Base-by-base conservation (phyloP, 371 early-diverging fungal species). In the Mortierella polycephala region DNA sequence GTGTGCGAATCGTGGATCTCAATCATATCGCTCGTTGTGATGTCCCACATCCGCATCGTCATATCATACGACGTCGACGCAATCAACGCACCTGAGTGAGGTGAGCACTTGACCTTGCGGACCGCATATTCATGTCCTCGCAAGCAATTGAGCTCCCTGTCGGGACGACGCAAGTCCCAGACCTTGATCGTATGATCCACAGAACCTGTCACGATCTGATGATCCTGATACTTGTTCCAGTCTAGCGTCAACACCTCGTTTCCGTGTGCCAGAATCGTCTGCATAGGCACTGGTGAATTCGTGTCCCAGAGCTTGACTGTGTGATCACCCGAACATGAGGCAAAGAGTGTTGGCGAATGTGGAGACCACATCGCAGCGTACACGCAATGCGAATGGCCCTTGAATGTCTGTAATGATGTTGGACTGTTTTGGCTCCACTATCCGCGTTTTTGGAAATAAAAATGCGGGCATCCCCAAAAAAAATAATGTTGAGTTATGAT, bases 191-290 rank as follows among this genome's bases (percentile, higher is more conserved):
- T 91, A 60, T 90, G 88, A 75, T 98, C 98, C 1, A 95, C 96
- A 14, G 93, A 92, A 0, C 95, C 96, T 0, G 96, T 94, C 13
- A 91, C 95, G 23, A 97, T 71, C 44, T 89, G 83, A 57, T 91
- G 80, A 40, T 92, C 89, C 55, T 88, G 86, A 82, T 98, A 98
- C 82, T 97, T 97, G 86, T 96, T 96, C 97, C 97, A 98, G 71
- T 98, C 98, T 54, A 96, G 75, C 1, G 94, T 90, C 20, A 98
- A 82, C 9, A 96, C 87, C 74, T 98, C 97, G 65, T 93, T 92
- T 47, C 83, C 72, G 76, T 98, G 98, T 10, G 95, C 97, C n/a
- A 84, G 87, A 44, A 97, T 85, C 0, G 97, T 93, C 53, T 87
- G 88, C 11, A 88, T 71, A 0, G 95, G 90, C 16, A 72, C 75